phyloP scores from a whole-genome alignment of 169 alveolate species.

The Eimeria acervulina region DNA sequence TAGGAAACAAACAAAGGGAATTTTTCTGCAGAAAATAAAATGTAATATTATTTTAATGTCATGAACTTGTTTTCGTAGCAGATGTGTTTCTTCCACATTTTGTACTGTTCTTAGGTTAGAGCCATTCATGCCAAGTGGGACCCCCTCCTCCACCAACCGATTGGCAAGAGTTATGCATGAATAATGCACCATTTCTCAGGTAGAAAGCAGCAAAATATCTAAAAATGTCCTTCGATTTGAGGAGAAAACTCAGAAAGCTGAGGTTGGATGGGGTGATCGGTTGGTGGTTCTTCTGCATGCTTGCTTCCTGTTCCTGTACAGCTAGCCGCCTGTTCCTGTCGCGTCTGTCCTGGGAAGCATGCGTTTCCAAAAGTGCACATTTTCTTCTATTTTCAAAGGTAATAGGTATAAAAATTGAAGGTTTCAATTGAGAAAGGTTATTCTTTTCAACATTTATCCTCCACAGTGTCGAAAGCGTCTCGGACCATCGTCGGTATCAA shows the following conservation, averaged over 20 bases:
- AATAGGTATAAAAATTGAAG: neutral
- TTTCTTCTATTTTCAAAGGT: neutral
- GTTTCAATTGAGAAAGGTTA: neutral
- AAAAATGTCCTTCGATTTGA: no score
- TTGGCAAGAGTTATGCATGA: no score
- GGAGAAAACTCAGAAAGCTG: neutral
- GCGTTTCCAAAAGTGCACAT: neutral
- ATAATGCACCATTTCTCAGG: no score
- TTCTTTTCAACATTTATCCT: neutral
- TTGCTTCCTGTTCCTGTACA: neutral
- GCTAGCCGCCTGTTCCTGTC: constrained; percentile 19
- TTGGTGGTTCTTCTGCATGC: neutral
- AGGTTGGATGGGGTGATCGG: no score
- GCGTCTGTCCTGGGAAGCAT: neutral
- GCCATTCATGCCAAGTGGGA: no score
- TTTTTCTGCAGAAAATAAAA: no score
- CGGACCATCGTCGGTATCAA: neutral
- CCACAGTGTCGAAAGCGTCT: neutral
- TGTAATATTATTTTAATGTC: no score
- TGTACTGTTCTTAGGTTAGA: no score
- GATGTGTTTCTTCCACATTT: neutral
- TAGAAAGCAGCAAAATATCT: no score
- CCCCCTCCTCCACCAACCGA: no score
- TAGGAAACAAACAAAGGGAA: no score
- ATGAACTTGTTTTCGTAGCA: neutral